A percentile compares a stretch with the other conserved stretches of the same genome.
These are phyloP conservation scores for Ambrosiella cleistominuta DNA, from an alignment of 2,329 filamentous ascomycete genomes.

Conservation along the genomic window DNA sequence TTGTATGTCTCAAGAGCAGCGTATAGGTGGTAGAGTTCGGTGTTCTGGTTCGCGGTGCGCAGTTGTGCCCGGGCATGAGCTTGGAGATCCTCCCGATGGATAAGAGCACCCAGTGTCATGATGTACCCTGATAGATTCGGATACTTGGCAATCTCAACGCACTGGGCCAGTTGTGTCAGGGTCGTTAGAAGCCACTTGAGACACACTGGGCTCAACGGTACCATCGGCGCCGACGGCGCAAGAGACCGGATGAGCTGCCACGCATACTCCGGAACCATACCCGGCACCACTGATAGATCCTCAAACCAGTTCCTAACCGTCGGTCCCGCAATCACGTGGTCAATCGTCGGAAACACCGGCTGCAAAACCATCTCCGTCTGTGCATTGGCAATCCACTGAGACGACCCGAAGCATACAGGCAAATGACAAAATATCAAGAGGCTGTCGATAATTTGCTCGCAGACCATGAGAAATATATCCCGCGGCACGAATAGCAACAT, in stretches of 20 bases:
- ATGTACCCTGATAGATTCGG: slow-evolving; percentile 44
- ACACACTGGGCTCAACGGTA: neutral
- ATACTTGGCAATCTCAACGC: neutral
- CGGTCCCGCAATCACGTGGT: neutral
- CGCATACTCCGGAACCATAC: slow-evolving; percentile 2
- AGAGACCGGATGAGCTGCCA: neutral
- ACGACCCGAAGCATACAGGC: slow-evolving; percentile 14
- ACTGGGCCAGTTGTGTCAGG: neutral
- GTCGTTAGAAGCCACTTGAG: neutral
- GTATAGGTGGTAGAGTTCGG: slow-evolving; percentile 62
- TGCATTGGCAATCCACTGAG: slow-evolving; percentile 17
- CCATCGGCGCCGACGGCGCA: neutral
- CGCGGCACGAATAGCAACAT: slow-evolving; percentile 38
- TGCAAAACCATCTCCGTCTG: slow-evolving; percentile 37
- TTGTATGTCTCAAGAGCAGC: slow-evolving; percentile 50
- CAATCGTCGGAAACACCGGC: neutral
- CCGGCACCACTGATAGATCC: neutral
- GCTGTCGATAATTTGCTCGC: slow-evolving; percentile 42
- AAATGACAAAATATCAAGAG: slow-evolving; percentile 42
- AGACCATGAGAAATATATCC: slow-evolving; percentile 20
- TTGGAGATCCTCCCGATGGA: slow-evolving; percentile 37
- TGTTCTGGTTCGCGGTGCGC: slow-evolving; percentile 45
- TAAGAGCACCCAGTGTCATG: slow-evolving; percentile 46
- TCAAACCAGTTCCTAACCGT: neutral
- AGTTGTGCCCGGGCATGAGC: slow-evolving; percentile 58